Evolutionary conservation across 768 basidiomycete species (phyloP).

Genomic region (Mycena vulgaris): DNA sequence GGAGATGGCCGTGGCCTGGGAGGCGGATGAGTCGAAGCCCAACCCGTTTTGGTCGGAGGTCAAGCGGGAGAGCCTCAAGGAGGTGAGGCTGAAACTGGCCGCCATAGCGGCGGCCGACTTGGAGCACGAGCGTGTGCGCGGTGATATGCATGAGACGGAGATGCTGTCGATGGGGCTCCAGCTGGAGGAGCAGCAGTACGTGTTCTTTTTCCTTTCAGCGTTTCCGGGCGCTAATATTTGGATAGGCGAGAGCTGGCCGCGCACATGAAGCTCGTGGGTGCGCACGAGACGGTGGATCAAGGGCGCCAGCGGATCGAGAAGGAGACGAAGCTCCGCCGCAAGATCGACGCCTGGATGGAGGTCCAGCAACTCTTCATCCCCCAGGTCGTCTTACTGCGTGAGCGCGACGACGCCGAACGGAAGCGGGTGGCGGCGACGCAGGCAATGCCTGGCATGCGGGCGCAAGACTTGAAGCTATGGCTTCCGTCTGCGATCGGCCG

Average conservation of each 20-base stretch:
- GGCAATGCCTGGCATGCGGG: not conserved
- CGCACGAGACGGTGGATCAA: conserved; percentile 8
- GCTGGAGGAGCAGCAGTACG: conserved; percentile 40
- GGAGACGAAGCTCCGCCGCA: conserved; percentile 1
- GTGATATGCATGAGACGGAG: conserved; percentile 37
- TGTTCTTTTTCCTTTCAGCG: too few species aligned
- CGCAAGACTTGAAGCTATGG: conserved; percentile 35
- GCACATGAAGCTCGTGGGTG: not conserved
- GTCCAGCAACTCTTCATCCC: conserved; percentile 10
- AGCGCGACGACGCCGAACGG: not conserved
- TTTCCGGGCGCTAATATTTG: not conserved
- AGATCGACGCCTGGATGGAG: conserved; percentile 11
- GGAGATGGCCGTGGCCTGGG: conserved; percentile 23
- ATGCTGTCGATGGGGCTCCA: conserved; percentile 30
- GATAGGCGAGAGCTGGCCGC: conserved; percentile 4
- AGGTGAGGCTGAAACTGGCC: conserved; percentile 34
- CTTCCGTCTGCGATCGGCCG: conserved; percentile 40
- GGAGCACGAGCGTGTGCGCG: not conserved
- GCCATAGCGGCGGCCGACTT: not conserved
- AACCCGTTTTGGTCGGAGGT: conserved; percentile 29
- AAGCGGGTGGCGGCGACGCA: not conserved
- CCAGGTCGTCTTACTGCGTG: conserved; percentile 3
- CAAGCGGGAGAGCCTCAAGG: conserved; percentile 12
- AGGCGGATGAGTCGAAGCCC: conserved; percentile 18
- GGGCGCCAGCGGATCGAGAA: not conserved